Base-by-base conservation (phyloP, 2,329 filamentous ascomycete genomes). In the Beauveria sp. region DNA sequence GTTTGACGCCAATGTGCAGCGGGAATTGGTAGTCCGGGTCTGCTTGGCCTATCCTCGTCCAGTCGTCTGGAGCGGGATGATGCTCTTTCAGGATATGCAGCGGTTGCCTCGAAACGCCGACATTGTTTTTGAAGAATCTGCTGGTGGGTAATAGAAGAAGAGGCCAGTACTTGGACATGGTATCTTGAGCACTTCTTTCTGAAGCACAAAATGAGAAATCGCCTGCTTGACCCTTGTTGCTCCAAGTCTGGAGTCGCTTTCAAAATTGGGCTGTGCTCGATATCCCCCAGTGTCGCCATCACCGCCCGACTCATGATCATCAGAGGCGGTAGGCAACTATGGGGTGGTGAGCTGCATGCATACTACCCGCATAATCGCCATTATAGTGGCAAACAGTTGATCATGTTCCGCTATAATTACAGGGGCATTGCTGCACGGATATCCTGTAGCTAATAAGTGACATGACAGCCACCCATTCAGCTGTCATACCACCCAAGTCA, bases 1-100 rank as follows among this genome's bases (percentile, higher is more conserved):
- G 59, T 12, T 34, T 44, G 10, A 61, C 18, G 7, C 53, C 59
- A 18, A 61, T 57, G 18, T 61, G 43, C 9, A 61, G 46, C 6
- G 30, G 20, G 37, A 56, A 51, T 3, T 26, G n/a, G 12, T 57
- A 37, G 22, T 37, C n/a, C 5, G 28, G 10, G 18, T 55, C 43
- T 0, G 59, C 53, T 7, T 5, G 43, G 4, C 20, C 26, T 2
- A 51, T 18, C 8, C 44, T 44, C 7, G n/a, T 46, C 59, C 59
- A 61, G 16, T 43, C 44, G 16, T 24, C 26, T 8, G 59, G 59
- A 7, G 46, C 44, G 6, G 43, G 3, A 16, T 61, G 59, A 7
- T 24, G 52, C 34, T 57, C 59, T 40, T 61, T 57, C 12, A 61
- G 44, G 14, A 51, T 18, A 10, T 61, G 53, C 3, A 18, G 12